phyloP scores from a whole-genome alignment of 257 asterid genomes.

The Solanum sejunctum region DNA sequence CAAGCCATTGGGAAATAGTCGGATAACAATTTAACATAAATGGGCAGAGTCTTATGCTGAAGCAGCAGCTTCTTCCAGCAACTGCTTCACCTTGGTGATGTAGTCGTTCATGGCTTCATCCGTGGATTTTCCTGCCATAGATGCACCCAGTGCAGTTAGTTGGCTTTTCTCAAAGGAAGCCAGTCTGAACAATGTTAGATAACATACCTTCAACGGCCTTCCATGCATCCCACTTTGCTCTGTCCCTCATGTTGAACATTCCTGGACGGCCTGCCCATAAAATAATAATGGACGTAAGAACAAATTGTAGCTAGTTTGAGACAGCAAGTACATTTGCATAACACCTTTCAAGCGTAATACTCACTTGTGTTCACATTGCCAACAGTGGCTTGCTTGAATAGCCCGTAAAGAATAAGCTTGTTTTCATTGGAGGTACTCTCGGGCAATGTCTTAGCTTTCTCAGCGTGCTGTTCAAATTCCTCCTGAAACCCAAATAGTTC shows the following conservation, averaged over 20 bases:
- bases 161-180: not conserved
- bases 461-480: slow-evolving; percentile 83
- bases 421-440: slow-evolving; percentile 51
- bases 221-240: slow-evolving; percentile 99
- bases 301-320: not conserved
- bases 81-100: slow-evolving; percentile 89
- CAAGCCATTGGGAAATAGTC: not conserved
- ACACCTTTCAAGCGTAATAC: not conserved
- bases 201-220: slow-evolving; percentile 78
- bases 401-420: slow-evolving; percentile 78
- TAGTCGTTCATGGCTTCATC: slow-evolving; percentile 82
- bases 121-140: slow-evolving; percentile 51
- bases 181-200: not conserved
- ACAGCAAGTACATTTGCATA: not conserved
- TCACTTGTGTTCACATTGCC: slow-evolving; percentile 73
- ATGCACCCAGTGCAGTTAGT: not conserved
- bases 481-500: slow-evolving; percentile 32
- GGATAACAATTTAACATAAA: not conserved
- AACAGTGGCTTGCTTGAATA: slow-evolving; percentile 70
- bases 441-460: slow-evolving; percentile 80
- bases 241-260: slow-evolving; percentile 58
- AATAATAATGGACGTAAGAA: not conserved
- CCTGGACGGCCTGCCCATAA: slow-evolving; percentile 77
- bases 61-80: slow-evolving; percentile 49
- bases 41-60: not conserved